phyloP scores from a whole-genome alignment of 2,329 filamentous ascomycete species.

The Alternaria triticina region DNA sequence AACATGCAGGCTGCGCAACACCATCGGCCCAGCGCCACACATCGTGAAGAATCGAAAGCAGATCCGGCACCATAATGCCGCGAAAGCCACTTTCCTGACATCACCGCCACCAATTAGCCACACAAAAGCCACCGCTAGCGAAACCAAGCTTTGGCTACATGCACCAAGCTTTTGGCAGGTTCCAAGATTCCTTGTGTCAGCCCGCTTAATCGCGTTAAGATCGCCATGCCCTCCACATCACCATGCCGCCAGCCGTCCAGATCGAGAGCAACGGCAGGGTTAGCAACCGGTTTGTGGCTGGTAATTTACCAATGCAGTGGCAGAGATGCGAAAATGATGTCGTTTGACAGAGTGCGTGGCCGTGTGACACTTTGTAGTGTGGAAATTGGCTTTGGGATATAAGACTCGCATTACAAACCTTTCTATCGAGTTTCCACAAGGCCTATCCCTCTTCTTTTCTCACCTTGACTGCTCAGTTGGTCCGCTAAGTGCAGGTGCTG shows the following conservation, averaged over 20 bases:
- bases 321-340: constrained; percentile 25
- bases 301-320: constrained; percentile 13
- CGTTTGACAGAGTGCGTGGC: constrained; percentile 1
- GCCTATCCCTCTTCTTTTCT: neutral
- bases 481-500: neutral
- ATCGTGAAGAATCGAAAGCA: constrained; percentile 5
- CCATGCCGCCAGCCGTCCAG: neutral
- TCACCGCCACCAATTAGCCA: constrained; percentile 13
- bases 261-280: constrained; percentile 18
- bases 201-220: constrained; percentile 13
- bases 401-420: neutral
- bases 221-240: constrained; percentile 12
- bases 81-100: constrained; percentile 17
- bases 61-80: constrained; percentile 1
- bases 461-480: neutral
- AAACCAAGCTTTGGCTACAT: constrained; percentile 21
- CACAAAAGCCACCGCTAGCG: constrained; percentile 26
- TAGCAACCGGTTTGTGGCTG: constrained; percentile 41
- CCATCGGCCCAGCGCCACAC: neutral
- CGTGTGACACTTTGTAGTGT: neutral
- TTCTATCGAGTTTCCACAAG: neutral
- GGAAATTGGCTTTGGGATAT: constrained; percentile 1
- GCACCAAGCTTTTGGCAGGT: constrained; percentile 33
- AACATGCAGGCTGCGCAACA: neutral
- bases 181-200: constrained; percentile 17